A percentile compares a stretch with the other conserved stretches of the same genome.
These are phyloP conservation scores for Arabidopsis hybrid DNA, from an alignment of 441 rosid species.

Conservation along the genomic window DNA sequence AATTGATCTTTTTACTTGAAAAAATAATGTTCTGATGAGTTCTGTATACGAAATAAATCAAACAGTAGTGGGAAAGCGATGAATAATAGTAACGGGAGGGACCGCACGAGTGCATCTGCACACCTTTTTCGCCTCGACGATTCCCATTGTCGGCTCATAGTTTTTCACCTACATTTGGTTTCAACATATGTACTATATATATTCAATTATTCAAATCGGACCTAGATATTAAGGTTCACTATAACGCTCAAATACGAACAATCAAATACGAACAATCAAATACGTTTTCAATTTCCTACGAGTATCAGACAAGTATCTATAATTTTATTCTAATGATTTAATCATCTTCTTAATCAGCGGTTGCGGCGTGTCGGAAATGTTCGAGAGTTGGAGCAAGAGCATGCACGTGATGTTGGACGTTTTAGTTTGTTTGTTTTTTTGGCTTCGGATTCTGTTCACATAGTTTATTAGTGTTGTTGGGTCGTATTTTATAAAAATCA, in stretches of 20 bases:
- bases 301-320: slow-evolving; percentile 12
- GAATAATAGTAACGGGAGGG: slow-evolving; percentile 38
- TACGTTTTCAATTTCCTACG: neutral
- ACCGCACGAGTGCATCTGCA: slow-evolving; percentile 43
- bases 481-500: neutral
- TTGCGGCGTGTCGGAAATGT: slow-evolving; percentile 39
- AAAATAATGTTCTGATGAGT: slow-evolving; percentile 19
- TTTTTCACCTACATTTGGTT: slow-evolving; percentile 35
- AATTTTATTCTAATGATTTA: neutral
- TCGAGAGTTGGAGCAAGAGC: slow-evolving; percentile 27
- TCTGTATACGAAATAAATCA: neutral
- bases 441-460: slow-evolving; percentile 16
- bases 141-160: slow-evolving; percentile 41
- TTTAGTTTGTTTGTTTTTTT: neutral
- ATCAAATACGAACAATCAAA: neutral
- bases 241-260: neutral
- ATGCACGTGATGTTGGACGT: slow-evolving; percentile 36
- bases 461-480: slow-evolving; percentile 5
- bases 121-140: slow-evolving; percentile 29
- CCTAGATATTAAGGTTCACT: neutral
- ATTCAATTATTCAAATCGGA: neutral
- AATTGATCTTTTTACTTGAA: neutral
- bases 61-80: slow-evolving; percentile 29
- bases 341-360: slow-evolving; percentile 8
- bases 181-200: slow-evolving; percentile 29